Percentiles rank a stretch among this genome's conserved stretches.
Conservation (phyloP, 2,329 filamentous ascomycete genomes). For the Chaetomiaceae sp. region DNA sequence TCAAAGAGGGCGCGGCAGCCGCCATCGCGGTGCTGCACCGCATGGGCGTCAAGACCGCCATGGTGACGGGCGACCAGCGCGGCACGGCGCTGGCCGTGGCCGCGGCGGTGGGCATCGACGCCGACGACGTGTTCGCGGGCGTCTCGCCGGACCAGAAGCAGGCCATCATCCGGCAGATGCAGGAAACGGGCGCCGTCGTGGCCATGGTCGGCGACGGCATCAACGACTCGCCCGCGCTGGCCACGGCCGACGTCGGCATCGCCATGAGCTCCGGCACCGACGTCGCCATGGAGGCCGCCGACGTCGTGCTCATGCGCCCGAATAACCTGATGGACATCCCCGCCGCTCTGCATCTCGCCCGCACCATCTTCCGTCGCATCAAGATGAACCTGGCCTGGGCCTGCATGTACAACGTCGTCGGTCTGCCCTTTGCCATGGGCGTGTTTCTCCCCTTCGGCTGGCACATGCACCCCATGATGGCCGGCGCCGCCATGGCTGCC, state of each 20-base stretch:
- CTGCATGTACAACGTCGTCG: slow-evolving; percentile 85
- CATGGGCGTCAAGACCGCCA: slow-evolving; percentile 81
- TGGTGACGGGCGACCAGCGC: slow-evolving; percentile 89
- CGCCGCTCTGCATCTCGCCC: slow-evolving; percentile 72
- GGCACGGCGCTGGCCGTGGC: slow-evolving; percentile 82
- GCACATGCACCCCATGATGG: slow-evolving; percentile 87
- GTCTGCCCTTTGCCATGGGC: slow-evolving; percentile 94
- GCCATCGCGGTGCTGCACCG: slow-evolving; percentile 73
- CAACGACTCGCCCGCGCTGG: slow-evolving; percentile 94
- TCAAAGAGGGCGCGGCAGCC: slow-evolving; percentile 81
- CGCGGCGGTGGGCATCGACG: slow-evolving; percentile 69
- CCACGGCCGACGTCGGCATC: slow-evolving; percentile 87
- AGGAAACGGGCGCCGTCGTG: slow-evolving; percentile 62
- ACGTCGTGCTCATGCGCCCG: slow-evolving; percentile 90
- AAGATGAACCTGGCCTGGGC: slow-evolving; percentile 91
- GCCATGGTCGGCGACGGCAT: slow-evolving; percentile 99
- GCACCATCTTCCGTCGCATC: slow-evolving; percentile 84
- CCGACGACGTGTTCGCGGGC: slow-evolving; percentile 73
- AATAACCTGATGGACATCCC: slow-evolving; percentile 92
- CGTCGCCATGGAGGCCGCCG: slow-evolving; percentile 94
- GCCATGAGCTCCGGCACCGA: slow-evolving; percentile 90
- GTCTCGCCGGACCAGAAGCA: slow-evolving; percentile 90
- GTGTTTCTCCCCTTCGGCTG: slow-evolving; percentile 85
- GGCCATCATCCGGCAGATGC: slow-evolving; percentile 70
- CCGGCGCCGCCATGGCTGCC: slow-evolving; percentile 87